Conservation (phyloP, 75 land plant genomes). For the Pinus taeda region DNA sequence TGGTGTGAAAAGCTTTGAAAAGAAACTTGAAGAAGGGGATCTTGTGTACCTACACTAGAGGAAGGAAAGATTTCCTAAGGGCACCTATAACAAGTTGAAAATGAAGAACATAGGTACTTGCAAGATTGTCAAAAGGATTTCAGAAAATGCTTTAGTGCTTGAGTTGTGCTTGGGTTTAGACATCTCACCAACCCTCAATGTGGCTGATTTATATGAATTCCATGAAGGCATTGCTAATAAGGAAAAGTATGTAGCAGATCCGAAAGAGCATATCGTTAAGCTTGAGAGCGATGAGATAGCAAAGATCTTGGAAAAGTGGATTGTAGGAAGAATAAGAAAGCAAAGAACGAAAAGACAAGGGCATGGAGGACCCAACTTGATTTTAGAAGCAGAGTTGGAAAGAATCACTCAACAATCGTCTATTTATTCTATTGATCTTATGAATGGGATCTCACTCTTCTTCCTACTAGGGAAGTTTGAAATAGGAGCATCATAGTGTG, state of each 20-base stretch:
- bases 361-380: no score
- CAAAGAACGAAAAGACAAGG: no score
- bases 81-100: not conserved
- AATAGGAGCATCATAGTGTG: no score
- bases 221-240: not conserved
- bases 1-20: not conserved
- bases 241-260: not conserved
- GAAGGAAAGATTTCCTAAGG: not conserved
- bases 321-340: no score
- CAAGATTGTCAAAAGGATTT: not conserved
- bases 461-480: no score
- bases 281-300: no score
- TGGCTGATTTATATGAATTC: not conserved
- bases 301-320: no score
- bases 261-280: not conserved
- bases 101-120: conserved; percentile 1
- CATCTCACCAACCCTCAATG: not conserved
- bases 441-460: no score
- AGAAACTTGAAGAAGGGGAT: not conserved
- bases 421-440: no score
- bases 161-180: not conserved
- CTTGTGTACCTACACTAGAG: not conserved
- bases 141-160: not conserved
- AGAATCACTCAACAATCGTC: no score
- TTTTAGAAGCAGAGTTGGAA: no score